Evolutionary conservation across 495 filamentous ascomycete species (phyloP).

Genomic region (Neurospora sp.): DNA sequence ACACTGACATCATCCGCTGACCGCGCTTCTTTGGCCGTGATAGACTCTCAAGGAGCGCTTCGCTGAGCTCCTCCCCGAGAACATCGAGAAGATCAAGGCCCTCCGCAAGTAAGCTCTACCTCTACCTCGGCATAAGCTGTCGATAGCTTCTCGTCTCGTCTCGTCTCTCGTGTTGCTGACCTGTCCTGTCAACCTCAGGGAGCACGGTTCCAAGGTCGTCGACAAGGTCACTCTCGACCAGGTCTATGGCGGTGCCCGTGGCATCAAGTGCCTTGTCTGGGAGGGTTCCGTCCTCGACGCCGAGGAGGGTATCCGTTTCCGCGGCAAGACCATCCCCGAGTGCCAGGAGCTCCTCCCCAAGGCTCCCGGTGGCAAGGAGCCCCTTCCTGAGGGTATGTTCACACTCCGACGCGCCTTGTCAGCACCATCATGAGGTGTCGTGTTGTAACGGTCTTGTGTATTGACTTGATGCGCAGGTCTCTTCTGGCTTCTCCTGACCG

Average conservation of each 20-base stretch:
- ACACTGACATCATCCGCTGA: slow-evolving; percentile 20
- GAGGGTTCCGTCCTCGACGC: slow-evolving; percentile 97
- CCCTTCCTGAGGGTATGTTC: slow-evolving; percentile 74
- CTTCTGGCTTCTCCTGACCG: slow-evolving; percentile 98
- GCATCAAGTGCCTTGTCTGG: slow-evolving; percentile 97
- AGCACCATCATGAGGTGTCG: neutral
- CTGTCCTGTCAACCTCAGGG: slow-evolving; percentile 40
- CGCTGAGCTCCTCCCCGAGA: slow-evolving; percentile 83
- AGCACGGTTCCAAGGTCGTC: slow-evolving; percentile 86
- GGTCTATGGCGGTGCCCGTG: slow-evolving; percentile 97
- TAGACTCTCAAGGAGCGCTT: slow-evolving; percentile 98
- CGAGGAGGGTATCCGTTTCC: slow-evolving; percentile 98
- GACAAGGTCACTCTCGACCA: slow-evolving; percentile 99
- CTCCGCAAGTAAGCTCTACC: slow-evolving; percentile 66
- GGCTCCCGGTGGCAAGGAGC: slow-evolving; percentile 90
- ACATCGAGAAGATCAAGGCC: slow-evolving; percentile 99
- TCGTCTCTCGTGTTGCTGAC: slow-evolving; percentile 6
- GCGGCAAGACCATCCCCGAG: slow-evolving; percentile 96
- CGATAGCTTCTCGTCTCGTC: neutral
- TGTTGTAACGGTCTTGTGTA: neutral
- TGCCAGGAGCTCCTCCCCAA: slow-evolving; percentile 96
- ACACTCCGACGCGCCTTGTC: neutral
- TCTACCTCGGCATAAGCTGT: neutral
- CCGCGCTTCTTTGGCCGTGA: slow-evolving; percentile 11
- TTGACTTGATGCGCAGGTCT: slow-evolving; percentile 51